These are phyloP conservation scores for Rhizopogon sp. DNA, from an alignment of 768 basidiomycete genomes.

Conservation along the genomic window DNA sequence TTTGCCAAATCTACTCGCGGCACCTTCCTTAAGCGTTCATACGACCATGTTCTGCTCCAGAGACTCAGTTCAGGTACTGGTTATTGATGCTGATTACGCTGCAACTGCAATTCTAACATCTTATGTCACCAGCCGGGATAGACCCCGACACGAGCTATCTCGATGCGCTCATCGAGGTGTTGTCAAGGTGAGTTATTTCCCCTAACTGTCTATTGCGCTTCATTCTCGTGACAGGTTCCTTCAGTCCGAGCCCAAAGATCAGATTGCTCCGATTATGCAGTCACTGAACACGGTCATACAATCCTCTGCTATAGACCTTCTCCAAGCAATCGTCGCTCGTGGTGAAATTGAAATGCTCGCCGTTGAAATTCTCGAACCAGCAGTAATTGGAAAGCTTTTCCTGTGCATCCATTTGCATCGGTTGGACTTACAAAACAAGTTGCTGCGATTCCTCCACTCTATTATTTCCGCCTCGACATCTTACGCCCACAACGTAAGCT, in stretches of 20 bases:
- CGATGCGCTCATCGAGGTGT: conserved; percentile 67
- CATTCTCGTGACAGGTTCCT: conserved; percentile 47
- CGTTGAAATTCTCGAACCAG: conserved; percentile 63
- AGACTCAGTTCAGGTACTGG: conserved; percentile 54
- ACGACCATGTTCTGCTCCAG: conserved; percentile 55
- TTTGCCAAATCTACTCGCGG: conserved; percentile 72
- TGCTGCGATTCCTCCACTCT: conserved; percentile 87
- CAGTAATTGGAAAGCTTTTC: conserved; percentile 72
- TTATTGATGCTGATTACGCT: not conserved
- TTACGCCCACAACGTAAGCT: conserved; percentile 22
- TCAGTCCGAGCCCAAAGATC: conserved; percentile 67
- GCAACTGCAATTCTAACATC: conserved; percentile 4
- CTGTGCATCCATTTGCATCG: conserved; percentile 61
- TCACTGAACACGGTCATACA: conserved; percentile 64
- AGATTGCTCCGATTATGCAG: conserved; percentile 46
- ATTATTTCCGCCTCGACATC: conserved; percentile 63
- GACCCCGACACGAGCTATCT: conserved; percentile 65
- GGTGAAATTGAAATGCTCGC: conserved; percentile 67
- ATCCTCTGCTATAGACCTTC: conserved; percentile 68
- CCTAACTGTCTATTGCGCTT: not conserved
- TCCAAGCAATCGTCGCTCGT: conserved; percentile 77
- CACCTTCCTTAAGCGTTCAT: conserved; percentile 58
- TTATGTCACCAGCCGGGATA: conserved; percentile 25
- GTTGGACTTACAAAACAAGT: conserved; percentile 88
- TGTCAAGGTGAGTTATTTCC: conserved; percentile 58